Base-by-base conservation (phyloP, 106 monocot species). In the Hemerocallis citrina region DNA sequence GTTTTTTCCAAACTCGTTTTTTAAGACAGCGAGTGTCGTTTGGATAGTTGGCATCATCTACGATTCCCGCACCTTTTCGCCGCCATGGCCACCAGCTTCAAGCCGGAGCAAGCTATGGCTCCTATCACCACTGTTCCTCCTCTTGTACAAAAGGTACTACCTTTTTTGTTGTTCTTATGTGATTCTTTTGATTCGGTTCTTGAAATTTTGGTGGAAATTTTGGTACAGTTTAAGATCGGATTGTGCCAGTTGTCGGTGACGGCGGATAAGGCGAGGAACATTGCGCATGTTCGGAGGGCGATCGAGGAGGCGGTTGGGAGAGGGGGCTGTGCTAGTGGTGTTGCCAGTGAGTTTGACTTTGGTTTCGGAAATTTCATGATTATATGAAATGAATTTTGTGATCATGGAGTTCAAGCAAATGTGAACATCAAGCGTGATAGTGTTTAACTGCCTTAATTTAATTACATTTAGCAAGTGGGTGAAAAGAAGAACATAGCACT, bases 221-320 rank as follows among this genome's bases (percentile, higher is more conserved):
- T 59, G n/a, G n/a, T 69, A 16, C 65, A 98, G 96, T 98, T 92
- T 54, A 88, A 82, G 68, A 92, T 98, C 33, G 96, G 87, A 16
- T 68, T 98, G n/a, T 92, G 91, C 59, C 96, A 98, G 55, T 43
- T 98, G 57, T 65, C 60, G 30, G 96, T 92, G 52, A 92, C 96
- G 3, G 81, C 81, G 46, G 96, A 98, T 64, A 98, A 98, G 84
- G 75, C 74, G 71, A 76, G 81, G 75, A 98, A 98, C 62, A 88
- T 98, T 64, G 74, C 71, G 2, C 96, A 82, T 31, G 91, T 92
- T 34, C 76, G 88, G 11, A 61, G 63, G 55, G 88, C 81, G 34
- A 98, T 98, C 62, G 92, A 88, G 79, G 84, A 82, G 39, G 96
- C 92, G 17, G 91, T 82, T 7, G 71, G 69, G 19, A 84, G 79